Conservation (phyloP, 306 rosid species). For the Prunus fruticosa region DNA sequence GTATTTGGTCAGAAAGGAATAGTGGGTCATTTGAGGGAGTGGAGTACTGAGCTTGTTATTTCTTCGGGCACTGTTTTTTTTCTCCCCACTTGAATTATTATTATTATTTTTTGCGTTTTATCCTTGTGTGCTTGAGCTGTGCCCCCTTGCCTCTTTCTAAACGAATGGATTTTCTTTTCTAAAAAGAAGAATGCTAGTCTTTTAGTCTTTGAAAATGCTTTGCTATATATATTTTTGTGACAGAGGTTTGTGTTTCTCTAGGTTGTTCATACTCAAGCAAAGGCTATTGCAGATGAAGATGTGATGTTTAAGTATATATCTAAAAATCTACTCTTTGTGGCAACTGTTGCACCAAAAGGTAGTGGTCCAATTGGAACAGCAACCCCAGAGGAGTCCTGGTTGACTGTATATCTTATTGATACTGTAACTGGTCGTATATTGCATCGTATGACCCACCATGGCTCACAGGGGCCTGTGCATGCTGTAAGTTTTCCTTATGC, state of each 20-base stretch:
- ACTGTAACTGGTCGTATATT: constrained; percentile 87
- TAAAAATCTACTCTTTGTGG: constrained; percentile 81
- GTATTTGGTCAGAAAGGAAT: not conserved
- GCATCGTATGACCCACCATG: constrained; percentile 88
- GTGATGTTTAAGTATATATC: constrained; percentile 87
- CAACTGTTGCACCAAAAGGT: constrained; percentile 91
- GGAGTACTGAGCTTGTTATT: not conserved
- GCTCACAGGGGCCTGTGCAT: constrained; percentile 94
- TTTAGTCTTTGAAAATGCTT: not conserved
- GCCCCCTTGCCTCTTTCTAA: not conserved
- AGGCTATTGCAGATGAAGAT: constrained; percentile 80
- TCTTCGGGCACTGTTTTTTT: not conserved
- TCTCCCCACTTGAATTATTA: not conserved
- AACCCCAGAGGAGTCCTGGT: constrained; percentile 83
- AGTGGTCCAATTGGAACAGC: constrained; percentile 77
- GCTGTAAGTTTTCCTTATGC: constrained; percentile 60
- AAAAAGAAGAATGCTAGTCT: not conserved
- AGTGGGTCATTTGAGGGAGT: not conserved
- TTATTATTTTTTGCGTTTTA: not conserved
- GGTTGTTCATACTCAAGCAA: constrained; percentile 99
- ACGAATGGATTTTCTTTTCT: not conserved
- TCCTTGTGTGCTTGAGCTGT: not conserved
- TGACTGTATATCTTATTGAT: constrained; percentile 85
- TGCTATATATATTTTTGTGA: constrained; percentile 15
- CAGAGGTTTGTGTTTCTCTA: constrained; percentile 20